Base-by-base conservation (phyloP, 441 rosid genomes). In the Erodium chrysanthum region DNA sequence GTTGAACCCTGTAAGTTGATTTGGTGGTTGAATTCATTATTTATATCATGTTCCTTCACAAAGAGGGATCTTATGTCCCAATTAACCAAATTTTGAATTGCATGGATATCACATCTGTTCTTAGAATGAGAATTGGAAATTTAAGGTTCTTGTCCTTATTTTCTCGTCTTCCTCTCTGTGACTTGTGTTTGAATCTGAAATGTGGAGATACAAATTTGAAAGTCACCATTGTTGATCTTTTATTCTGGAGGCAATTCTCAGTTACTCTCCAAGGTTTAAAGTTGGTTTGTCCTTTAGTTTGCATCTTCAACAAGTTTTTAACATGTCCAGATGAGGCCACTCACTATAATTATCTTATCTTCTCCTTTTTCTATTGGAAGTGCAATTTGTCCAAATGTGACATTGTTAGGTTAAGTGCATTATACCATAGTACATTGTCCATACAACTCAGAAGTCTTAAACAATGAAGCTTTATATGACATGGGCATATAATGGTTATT, bases 1-100 rank as follows among this genome's bases (percentile, higher is more conserved):
- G 4, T 33, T 33, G 40, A 5, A 33, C 7, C 40, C 80, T 67
- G 79, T 69, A 70, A 77, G 80, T 73, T 77, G 76, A 81, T 74
- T 73, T 21, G 59, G 58, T 54, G 69, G 75, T 33, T 71, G 68
- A 64, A 22, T 21, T 15, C n/a, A 22, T 23, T 11, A 11, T 58
- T n/a, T 70, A 50, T 21, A 48, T 56, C 31, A 44, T 33, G 58
- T 59, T 63, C 66, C 70, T 44, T 29, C 23, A 15, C 21, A n/a
- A 54, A 27, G 22, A 56, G 67, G 66, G 50, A 23, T 59, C 70
- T 73, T 62, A 23, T 17, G 59, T 27, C 46, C 72, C 71, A 20
- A 70, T 65, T 77, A 54, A 70, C 58, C 69, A 76, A 69, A 35
- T 66, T 74, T 79, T 74, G 76, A 63, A 58, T 7, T 71, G 63